Evolutionary conservation across 768 basidiomycete genomes (phyloP).

Genomic region (Suillus spraguei): DNA sequence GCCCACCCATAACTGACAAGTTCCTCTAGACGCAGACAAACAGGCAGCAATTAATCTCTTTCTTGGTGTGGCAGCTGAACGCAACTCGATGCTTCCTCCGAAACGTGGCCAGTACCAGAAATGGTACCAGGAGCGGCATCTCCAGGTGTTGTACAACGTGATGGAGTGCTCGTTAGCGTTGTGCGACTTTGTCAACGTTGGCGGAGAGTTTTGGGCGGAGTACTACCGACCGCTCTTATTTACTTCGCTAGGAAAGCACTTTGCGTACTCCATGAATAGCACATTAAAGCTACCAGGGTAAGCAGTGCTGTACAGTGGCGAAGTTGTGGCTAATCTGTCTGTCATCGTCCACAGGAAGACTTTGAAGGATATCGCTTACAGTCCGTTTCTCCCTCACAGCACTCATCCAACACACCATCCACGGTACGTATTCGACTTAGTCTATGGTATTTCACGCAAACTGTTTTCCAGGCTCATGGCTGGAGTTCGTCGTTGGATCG

Average conservation of each 20-base stretch:
- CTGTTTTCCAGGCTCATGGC: constrained; percentile 60
- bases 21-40: constrained; percentile 83
- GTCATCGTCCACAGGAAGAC: constrained; percentile 54
- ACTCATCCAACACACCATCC: constrained; percentile 39
- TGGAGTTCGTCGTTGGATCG: constrained; percentile 80
- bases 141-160: constrained; percentile 66
- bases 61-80: constrained; percentile 67
- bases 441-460: constrained; percentile 18
- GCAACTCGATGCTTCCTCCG: constrained; percentile 47
- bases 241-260: constrained; percentile 85
- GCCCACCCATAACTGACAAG: constrained; percentile 11
- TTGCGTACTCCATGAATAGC: constrained; percentile 92
- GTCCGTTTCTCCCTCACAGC: constrained; percentile 73
- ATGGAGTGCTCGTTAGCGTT: constrained; percentile 68
- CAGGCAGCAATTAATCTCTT: constrained; percentile 98
- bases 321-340: neutral
- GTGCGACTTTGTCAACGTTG: constrained; percentile 55
- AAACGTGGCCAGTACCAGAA: constrained; percentile 75
- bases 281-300: constrained; percentile 83
- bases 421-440: constrained; percentile 32
- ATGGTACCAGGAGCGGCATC: constrained; percentile 80
- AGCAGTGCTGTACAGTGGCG: constrained; percentile 22
- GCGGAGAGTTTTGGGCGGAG: constrained; percentile 84
- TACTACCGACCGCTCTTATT: constrained; percentile 87
- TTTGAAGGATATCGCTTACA: constrained; percentile 63